phyloP scores from a whole-genome alignment of 306 rosid genomes.

The Medicago truncatula region DNA sequence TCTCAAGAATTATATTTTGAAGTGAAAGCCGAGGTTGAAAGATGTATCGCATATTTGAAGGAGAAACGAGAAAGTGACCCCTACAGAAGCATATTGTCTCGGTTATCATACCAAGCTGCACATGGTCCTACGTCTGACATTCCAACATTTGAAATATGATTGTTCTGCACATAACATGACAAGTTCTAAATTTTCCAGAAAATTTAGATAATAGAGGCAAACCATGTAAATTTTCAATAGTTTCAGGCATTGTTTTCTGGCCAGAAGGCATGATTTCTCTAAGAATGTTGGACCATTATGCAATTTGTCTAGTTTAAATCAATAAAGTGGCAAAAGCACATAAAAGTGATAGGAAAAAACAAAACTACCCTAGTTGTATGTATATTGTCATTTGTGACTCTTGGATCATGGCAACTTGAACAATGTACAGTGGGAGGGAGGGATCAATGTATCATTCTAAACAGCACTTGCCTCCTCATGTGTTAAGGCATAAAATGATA shows the following conservation, averaged over 20 bases:
- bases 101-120: slow-evolving; percentile 63
- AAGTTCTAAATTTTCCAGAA: not conserved
- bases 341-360: not conserved
- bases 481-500: too few species aligned
- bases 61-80: slow-evolving; percentile 79
- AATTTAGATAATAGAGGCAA: slow-evolving; percentile 10
- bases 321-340: slow-evolving; percentile 5
- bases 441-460: too few species aligned
- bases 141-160: slow-evolving; percentile 83
- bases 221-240: not conserved
- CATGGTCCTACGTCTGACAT: slow-evolving; percentile 66
- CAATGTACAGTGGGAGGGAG: too few species aligned
- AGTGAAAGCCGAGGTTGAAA: slow-evolving; percentile 78
- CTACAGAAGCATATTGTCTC: slow-evolving; percentile 63
- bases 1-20: slow-evolving; percentile 66
- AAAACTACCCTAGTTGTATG: not conserved
- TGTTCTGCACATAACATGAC: not conserved
- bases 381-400: not conserved
- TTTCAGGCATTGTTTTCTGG: slow-evolving; percentile 28
- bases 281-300: too few species aligned
- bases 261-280: not conserved
- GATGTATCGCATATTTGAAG: slow-evolving; percentile 66
- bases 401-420: too few species aligned
- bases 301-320: not conserved
- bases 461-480: too few species aligned